These are phyloP conservation scores for Geotrichum aggregatum DNA, from an alignment of 1,139 yeast species.

Conservation along the genomic window DNA sequence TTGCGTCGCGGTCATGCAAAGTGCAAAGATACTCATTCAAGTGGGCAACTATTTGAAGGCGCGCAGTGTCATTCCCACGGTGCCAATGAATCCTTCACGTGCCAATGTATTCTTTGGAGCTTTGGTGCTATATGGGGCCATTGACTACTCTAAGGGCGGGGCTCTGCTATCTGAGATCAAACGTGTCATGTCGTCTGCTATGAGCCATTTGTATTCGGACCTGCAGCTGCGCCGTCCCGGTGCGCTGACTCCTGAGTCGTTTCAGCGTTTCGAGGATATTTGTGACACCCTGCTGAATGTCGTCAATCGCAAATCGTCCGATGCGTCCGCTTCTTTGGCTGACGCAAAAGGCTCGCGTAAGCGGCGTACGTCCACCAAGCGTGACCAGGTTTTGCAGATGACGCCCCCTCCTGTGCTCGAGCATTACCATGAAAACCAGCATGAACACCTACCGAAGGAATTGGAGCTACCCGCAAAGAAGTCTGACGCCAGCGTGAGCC, in stretches of 20 bases:
- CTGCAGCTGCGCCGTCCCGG: constrained; percentile 32
- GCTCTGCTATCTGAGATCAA: constrained; percentile 69
- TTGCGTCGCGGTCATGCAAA: constrained; percentile 68
- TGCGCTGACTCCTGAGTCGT: constrained; percentile 26
- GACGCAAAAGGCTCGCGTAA: constrained; percentile 2
- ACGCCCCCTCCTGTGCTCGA: background rate
- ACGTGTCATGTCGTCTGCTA: constrained; percentile 33
- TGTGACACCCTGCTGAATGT: constrained; percentile 29
- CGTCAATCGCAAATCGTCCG: constrained; percentile 1
- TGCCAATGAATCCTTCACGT: constrained; percentile 69
- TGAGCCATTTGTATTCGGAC: constrained; percentile 30
- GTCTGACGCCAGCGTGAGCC: background rate
- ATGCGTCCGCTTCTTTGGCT: background rate
- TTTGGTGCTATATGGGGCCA: constrained; percentile 70
- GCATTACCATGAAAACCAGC: constrained; percentile 3
- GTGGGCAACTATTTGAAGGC: constrained; percentile 51
- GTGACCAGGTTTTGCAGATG: constrained; percentile 1
- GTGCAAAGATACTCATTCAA: constrained; percentile 62
- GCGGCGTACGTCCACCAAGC: constrained; percentile 14
- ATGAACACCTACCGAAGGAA: too few relatives aligned
- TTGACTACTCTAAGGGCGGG: constrained; percentile 82
- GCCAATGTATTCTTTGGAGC: constrained; percentile 64
- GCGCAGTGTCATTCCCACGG: constrained; percentile 45
- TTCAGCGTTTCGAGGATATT: constrained; percentile 29
- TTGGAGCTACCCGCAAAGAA: too few relatives aligned